These are phyloP conservation scores for Angomonas ambiguus DNA, from an alignment of 208 protist species.

Conservation along the genomic window DNA sequence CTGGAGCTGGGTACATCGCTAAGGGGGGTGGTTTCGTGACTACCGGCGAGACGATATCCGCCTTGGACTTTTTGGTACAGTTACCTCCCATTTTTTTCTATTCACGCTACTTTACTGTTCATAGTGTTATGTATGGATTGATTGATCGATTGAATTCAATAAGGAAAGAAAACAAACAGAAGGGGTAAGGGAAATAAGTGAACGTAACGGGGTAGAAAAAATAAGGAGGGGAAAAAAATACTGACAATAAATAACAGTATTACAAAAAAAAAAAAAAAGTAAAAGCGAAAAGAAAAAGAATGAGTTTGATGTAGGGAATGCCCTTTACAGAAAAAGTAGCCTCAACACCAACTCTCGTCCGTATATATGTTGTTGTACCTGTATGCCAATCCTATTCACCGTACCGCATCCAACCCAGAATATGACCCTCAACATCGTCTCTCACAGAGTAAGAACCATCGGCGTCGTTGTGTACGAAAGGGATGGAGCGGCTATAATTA, in stretches of 20 bases:
- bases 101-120: too few relatives aligned
- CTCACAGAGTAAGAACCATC: conserved; percentile 17
- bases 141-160: too few relatives aligned
- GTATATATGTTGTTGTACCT: too few relatives aligned
- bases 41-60: too few relatives aligned
- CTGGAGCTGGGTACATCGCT: too few relatives aligned
- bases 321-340: background rate
- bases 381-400: too few relatives aligned
- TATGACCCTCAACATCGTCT: conserved; percentile 17
- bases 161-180: background rate
- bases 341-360: too few relatives aligned
- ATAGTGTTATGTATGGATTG: too few relatives aligned
- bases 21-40: too few relatives aligned
- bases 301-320: too few relatives aligned
- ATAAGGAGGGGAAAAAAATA: background rate
- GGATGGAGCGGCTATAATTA: conserved; percentile 53
- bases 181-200: background rate
- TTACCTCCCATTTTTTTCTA: too few relatives aligned
- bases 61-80: too few relatives aligned
- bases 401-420: conserved; percentile 50
- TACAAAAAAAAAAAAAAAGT: background rate
- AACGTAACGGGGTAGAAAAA: background rate
- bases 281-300: background rate
- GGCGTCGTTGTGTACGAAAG: conserved; percentile 9
- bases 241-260: background rate